These are phyloP conservation scores for Leccinum ochraceum DNA, from an alignment of 768 basidiomycete species.

Conservation along the genomic window DNA sequence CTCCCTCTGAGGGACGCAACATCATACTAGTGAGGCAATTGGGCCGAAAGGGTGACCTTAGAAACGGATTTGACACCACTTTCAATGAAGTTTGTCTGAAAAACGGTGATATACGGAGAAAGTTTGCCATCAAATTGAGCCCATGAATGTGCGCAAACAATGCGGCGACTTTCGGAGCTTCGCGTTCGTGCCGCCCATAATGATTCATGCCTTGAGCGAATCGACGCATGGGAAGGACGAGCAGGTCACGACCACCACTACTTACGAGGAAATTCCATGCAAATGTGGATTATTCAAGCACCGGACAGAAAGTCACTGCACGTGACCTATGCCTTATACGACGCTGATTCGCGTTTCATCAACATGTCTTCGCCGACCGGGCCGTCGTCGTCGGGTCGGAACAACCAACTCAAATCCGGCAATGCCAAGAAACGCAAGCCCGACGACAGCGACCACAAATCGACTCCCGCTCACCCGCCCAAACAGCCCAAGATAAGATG, in stretches of 20 bases:
- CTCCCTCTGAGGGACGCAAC: no score
- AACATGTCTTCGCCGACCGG: neutral
- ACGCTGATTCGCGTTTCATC: slow-evolving; percentile 2
- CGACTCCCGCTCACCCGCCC: neutral
- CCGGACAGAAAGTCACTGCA: slow-evolving; percentile 18
- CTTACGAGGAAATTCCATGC: no score
- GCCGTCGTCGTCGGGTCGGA: slow-evolving; percentile 11
- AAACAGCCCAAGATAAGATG: slow-evolving; percentile 18
- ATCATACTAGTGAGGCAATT: no score
- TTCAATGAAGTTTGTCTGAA: neutral
- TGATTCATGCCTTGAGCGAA: neutral
- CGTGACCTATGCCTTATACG: slow-evolving; percentile 22
- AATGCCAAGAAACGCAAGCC: slow-evolving; percentile 30
- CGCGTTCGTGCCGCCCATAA: no score
- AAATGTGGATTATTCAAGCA: no score
- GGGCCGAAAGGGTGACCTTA: no score
- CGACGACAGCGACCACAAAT: neutral
- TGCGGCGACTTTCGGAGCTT: no score
- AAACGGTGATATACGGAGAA: neutral
- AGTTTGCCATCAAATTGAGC: no score
- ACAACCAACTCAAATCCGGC: slow-evolving; percentile 11
- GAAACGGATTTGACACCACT: neutral
- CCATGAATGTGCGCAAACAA: no score
- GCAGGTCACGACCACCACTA: no score
- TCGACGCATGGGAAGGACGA: slow-evolving; percentile 16